Base-by-base conservation (phyloP, 306 rosid genomes). In the Senna tora region DNA sequence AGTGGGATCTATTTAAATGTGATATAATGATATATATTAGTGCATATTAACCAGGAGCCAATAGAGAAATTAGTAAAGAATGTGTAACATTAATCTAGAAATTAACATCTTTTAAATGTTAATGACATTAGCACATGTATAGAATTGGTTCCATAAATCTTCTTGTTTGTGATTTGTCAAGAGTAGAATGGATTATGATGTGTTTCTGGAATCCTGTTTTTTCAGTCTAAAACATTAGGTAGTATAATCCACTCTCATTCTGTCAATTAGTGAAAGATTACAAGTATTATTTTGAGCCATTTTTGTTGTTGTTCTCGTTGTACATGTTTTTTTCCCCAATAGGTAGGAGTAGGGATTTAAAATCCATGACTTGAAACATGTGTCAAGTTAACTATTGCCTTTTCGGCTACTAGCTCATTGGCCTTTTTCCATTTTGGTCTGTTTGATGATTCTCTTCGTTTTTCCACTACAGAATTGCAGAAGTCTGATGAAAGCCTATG, bases 401-500 rank as follows among this genome's bases (percentile, higher is more conserved):
- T 58, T 10, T n/a, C 5, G 6, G 65, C 65, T n/a, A 32, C 43
- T 32, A 15, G 65, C 43, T 58, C 65, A n/a, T 9, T 59, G 28
- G 45, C 46, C 3, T 59, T 43, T 62, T 19, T 20, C 33, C 16
- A 36, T 47, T 45, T 73, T 49, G 25, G 33, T 74, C 32, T 50
- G 21, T 34, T 72, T 39, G 70, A 47, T 71, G 19, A 60, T 65
- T 65, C 77, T 62, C 71, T 80, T 75, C 12, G 33, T 65, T 59
- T 53, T 79, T 81, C 55, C 43, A 19, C 69, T 75, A 33, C 96
- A 94, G 98, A 76, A 68, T 74, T 94, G 98, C 92, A 54, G 88
- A 87, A 81, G 41, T 72, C 87, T 89, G 19, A 69, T 79, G 65
- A 94, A 94, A 87, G 99, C 97, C 12, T 91, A 87, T 53, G 97